Evolutionary conservation across 306 rosid species (phyloP), one percentile per base, ranked within the genome.

Genomic region (Inga laurina): DNA sequence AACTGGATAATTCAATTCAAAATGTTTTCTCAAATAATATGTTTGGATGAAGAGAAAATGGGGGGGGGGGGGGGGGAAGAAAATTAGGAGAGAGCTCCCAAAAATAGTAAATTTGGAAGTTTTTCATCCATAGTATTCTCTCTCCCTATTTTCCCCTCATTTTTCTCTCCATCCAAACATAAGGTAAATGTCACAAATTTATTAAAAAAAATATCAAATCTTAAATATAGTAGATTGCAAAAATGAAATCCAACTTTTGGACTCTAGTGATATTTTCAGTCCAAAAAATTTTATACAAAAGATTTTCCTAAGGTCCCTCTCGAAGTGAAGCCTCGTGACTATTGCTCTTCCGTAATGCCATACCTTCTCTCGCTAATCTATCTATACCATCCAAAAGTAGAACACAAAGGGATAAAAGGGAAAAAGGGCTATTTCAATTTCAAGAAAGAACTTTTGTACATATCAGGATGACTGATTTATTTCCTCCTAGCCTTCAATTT

Each of bases 401-500:
- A 19, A 43, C 21, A 43, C 75, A 35, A 45, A 57, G n/a, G 22
- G 74, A 66, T 61, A 43, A 69, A 65, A 34, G 24, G 57, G 37
- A 66, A 21, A 44, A n/a, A 32, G n/a, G 10, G 57, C 34, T 44
- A 37, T 82, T 70, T 77, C 78, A 73, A 59, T 59, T 59, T 59
- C 32, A 59, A 59, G 65, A 81, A 77, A 78, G 76, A 72, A 72
- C 73, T 32, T 49, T 14, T 57, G 15, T 41, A 68, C 66, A n/a
- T 16, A 64, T 72, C 37, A 24, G 56, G 43, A 35, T 18, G 80
- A 76, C 30, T 49, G 11, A n/a, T 45, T 86, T 87, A 91, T 82
- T 88, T 92, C 84, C 91, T 71, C 71, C 91, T 78, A 11, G 89
- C 71, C 91, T 88, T 96, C 83, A 97, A 90, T 78, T 88, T 92